Evolutionary conservation across 768 basidiomycete species (phyloP).

Genomic region (Coprinopsis sp.): DNA sequence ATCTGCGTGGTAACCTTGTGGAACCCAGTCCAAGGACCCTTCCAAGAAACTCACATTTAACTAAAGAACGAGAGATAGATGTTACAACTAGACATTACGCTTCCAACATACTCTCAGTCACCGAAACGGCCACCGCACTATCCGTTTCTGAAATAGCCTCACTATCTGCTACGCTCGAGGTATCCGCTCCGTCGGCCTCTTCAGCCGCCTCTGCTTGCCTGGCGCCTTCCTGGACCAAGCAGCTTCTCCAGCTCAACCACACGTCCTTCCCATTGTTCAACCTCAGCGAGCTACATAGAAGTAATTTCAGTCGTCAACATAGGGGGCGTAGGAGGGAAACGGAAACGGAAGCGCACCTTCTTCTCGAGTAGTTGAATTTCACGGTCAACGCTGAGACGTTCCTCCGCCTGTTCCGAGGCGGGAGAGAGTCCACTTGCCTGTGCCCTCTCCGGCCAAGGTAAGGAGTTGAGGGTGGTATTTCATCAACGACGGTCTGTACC

Average conservation of each 20-base stretch:
- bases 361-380: slow-evolving; percentile 68
- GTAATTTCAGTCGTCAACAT: neutral
- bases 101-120: slow-evolving; percentile 6
- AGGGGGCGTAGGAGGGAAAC: neutral
- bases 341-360: slow-evolving; percentile 21
- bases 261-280: slow-evolving; percentile 67
- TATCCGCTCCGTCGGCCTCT: neutral
- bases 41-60: too few species aligned
- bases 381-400: slow-evolving; percentile 66
- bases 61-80: too few species aligned
- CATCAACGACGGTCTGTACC: slow-evolving; percentile 66
- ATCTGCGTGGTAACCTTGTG: too few species aligned
- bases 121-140: slow-evolving; percentile 1
- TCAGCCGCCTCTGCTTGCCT: neutral
- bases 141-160: slow-evolving; percentile 4
- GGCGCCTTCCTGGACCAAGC: slow-evolving; percentile 40
- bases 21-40: too few species aligned
- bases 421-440: slow-evolving; percentile 66
- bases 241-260: slow-evolving; percentile 59
- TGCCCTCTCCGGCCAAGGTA: slow-evolving; percentile 68
- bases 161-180: neutral
- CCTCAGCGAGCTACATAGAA: slow-evolving; percentile 48
- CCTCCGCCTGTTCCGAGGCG: slow-evolving; percentile 70
- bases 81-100: neutral
- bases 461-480: slow-evolving; percentile 89